Conservation (phyloP, 768 basidiomycete genomes). For the Tephrocybe sp. region DNA sequence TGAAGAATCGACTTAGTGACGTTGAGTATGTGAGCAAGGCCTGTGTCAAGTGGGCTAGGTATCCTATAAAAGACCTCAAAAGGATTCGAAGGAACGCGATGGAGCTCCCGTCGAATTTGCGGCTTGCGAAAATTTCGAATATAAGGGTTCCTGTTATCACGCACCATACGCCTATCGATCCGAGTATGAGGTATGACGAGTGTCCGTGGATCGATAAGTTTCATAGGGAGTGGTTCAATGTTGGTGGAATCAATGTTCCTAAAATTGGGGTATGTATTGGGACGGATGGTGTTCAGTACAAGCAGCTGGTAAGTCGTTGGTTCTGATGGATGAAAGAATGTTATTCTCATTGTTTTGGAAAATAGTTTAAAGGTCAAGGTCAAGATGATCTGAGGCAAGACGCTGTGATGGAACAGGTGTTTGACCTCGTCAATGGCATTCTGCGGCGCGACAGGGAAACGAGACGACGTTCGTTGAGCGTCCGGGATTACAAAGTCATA, state of each 20-base stretch:
- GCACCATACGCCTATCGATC: conserved; percentile 62
- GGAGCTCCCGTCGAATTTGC: conserved; percentile 42
- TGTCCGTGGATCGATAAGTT: conserved; percentile 72
- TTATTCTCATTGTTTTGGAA: neutral
- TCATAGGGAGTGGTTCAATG: conserved; percentile 51
- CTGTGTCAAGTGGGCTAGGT: conserved; percentile 73
- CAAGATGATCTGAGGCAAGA: conserved; percentile 94
- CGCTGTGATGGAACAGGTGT: conserved; percentile 98
- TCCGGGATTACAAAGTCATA: conserved; percentile 87
- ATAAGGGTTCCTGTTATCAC: conserved; percentile 86
- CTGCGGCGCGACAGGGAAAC: conserved; percentile 75
- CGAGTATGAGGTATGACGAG: conserved; percentile 60
- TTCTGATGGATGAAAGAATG: neutral
- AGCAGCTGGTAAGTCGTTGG: conserved; percentile 58
- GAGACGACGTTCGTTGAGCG: conserved; percentile 61
- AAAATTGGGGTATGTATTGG: conserved; percentile 78
- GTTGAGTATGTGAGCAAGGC: conserved; percentile 63
- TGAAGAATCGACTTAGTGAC: conserved; percentile 40
- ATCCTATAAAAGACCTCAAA: too few species aligned
- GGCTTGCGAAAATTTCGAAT: conserved; percentile 47
- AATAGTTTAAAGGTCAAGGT: conserved; percentile 88
- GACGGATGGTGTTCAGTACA: conserved; percentile 60
- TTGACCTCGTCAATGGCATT: conserved; percentile 81
- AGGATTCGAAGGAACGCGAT: too few species aligned
- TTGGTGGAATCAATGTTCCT: conserved; percentile 81